phyloP scores from a whole-genome alignment of 257 asterid species.

The Solanum pinnatisectum region DNA sequence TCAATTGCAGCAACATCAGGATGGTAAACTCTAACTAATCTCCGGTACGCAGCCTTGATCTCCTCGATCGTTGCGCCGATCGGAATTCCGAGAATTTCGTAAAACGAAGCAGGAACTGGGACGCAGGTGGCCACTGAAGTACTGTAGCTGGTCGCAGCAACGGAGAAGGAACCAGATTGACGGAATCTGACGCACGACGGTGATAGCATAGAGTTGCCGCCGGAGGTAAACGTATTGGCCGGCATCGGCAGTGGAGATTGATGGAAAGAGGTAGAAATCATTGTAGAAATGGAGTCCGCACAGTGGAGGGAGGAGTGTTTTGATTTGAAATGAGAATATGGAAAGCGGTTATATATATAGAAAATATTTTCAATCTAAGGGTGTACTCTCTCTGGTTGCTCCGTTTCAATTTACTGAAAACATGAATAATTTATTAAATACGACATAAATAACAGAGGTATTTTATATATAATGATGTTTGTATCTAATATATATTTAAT shows the following conservation, averaged over 20 bases:
- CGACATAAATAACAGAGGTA: too few species aligned
- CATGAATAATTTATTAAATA: too few species aligned
- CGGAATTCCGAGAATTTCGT: conserved; percentile 4
- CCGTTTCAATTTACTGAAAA: too few species aligned
- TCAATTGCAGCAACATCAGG: conserved; percentile 6
- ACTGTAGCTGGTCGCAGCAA: conserved; percentile 8
- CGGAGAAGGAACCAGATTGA: background rate
- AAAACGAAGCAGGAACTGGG: background rate
- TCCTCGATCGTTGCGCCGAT: background rate
- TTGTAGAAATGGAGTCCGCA: background rate
- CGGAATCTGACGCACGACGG: background rate
- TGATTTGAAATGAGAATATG: background rate
- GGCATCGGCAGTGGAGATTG: background rate
- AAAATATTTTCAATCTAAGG: too few species aligned
- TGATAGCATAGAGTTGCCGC: background rate
- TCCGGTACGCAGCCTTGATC: conserved; percentile 5
- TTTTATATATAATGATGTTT: too few species aligned
- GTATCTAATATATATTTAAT: too few species aligned
- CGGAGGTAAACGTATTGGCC: background rate
- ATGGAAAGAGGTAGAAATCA: background rate
- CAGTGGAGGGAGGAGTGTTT: background rate
- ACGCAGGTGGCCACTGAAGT: background rate
- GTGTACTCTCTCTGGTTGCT: too few species aligned
- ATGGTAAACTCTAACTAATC: conserved; percentile 6
- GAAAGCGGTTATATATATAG: background rate